Conservation (phyloP, 208 protist genomes). For the Leishmania tarentolae region DNA sequence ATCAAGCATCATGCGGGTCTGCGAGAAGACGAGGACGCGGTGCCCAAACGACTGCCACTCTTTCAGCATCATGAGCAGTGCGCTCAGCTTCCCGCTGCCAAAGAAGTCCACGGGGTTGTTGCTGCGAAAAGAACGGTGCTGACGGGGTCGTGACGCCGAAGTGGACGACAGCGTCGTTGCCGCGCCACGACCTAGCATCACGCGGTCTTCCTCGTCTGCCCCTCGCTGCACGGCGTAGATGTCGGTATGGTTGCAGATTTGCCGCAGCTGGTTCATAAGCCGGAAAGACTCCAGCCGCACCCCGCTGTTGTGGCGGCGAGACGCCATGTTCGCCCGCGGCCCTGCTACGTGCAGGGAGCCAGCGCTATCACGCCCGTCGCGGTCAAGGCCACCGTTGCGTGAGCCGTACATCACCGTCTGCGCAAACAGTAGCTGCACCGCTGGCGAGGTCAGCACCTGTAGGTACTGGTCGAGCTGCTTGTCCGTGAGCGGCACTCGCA, state of each 20-base stretch:
- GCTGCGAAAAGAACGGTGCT: constrained; percentile 58
- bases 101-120: constrained; percentile 61
- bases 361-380: constrained; percentile 57
- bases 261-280: constrained; percentile 72
- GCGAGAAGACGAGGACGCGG: constrained; percentile 97
- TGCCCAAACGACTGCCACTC: constrained; percentile 94
- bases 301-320: constrained; percentile 28
- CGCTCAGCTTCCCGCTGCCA: constrained; percentile 93
- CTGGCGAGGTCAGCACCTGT: constrained; percentile 77
- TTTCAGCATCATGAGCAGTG: constrained; percentile 90
- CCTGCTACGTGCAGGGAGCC: constrained; percentile 71
- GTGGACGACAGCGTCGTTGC: constrained; percentile 1
- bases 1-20: constrained; percentile 98
- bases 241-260: constrained; percentile 85
- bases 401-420: constrained; percentile 35
- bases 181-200: constrained; percentile 14
- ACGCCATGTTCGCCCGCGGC: constrained; percentile 49
- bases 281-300: constrained; percentile 65
- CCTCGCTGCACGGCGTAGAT: constrained; percentile 57
- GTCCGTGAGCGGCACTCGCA: constrained; percentile 95
- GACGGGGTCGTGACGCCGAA: constrained; percentile 5
- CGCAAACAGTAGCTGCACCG: constrained; percentile 66
- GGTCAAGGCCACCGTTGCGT: constrained; percentile 45
- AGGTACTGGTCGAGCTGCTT: constrained; percentile 93
- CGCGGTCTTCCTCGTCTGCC: constrained; percentile 34